Percentiles rank a stretch among this genome's conserved stretches.
Evolutionary conservation across 257 asterid species (phyloP).

Genomic region (Phtheirospermum japonicum): DNA sequence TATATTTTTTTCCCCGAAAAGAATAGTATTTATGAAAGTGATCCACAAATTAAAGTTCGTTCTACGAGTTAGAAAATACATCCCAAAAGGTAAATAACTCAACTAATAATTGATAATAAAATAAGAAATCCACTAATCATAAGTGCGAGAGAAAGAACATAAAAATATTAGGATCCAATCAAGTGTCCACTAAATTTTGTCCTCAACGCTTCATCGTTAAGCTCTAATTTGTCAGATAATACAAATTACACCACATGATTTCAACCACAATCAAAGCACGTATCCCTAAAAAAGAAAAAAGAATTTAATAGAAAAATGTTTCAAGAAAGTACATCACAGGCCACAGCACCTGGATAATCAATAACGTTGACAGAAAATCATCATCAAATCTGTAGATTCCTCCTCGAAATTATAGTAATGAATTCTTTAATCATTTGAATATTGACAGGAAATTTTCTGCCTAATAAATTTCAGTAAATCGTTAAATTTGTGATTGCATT

Average conservation of each 20-base stretch:
- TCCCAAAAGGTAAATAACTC: not conserved
- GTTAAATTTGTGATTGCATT: too few relatives aligned
- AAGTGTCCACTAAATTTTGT: conserved; percentile 40
- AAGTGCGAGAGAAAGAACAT: too few relatives aligned
- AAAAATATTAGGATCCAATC: conserved; percentile 31
- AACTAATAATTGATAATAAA: not conserved
- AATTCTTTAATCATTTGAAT: not conserved
- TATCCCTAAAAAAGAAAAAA: not conserved
- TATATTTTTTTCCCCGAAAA: too few relatives aligned
- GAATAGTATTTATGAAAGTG: too few relatives aligned
- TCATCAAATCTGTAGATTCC: conserved; percentile 31
- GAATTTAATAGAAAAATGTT: not conserved
- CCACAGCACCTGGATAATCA: conserved; percentile 26
- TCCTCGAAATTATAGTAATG: conserved; percentile 15
- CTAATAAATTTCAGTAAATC: too few relatives aligned
- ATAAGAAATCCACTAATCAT: too few relatives aligned
- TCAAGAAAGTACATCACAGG: not conserved
- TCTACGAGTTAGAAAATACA: too few relatives aligned
- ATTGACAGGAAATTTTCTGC: too few relatives aligned
- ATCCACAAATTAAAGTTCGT: too few relatives aligned
- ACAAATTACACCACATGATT: conserved; percentile 32
- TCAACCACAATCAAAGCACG: conserved; percentile 32
- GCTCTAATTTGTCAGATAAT: conserved; percentile 35
- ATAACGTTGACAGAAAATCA: conserved; percentile 29
- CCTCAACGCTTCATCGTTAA: conserved; percentile 33